Conservation (phyloP, 768 basidiomycete species). For the Psilocybe azurescens region DNA sequence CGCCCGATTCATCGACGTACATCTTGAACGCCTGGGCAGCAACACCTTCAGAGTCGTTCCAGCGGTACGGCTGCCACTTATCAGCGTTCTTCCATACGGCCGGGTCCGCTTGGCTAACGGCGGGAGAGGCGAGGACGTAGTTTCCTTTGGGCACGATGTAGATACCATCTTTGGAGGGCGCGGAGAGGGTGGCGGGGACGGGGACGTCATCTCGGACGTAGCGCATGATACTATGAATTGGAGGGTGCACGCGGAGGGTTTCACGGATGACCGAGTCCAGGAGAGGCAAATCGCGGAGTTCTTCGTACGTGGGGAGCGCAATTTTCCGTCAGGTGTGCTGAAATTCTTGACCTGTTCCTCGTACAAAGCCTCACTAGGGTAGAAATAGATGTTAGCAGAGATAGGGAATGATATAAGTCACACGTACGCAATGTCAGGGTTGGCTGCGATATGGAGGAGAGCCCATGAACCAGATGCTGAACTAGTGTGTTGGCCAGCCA, state of each 20-base stretch:
- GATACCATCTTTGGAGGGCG: conserved; percentile 72
- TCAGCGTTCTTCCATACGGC: conserved; percentile 75
- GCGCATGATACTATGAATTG: conserved; percentile 95
- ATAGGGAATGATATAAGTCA: not conserved
- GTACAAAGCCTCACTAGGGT: conserved; percentile 76
- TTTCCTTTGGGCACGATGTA: conserved; percentile 92
- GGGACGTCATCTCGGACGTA: conserved; percentile 86
- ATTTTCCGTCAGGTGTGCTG: conserved; percentile 76
- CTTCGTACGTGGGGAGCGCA: conserved; percentile 86
- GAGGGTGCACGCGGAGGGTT: conserved; percentile 91
- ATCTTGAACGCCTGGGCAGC: conserved; percentile 79
- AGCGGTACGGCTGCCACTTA: conserved; percentile 82
- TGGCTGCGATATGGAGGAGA: conserved; percentile 83
- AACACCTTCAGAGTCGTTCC: conserved; percentile 85
- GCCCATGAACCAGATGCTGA: conserved; percentile 93
- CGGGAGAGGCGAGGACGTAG: conserved; percentile 88
- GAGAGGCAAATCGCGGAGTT: conserved; percentile 80
- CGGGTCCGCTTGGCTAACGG: conserved; percentile 88
- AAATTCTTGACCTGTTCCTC: conserved; percentile 89
- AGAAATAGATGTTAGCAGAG: conserved; percentile 6
- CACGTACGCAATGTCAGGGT: conserved; percentile 75
- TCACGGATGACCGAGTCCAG: conserved; percentile 93
- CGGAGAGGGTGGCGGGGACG: conserved; percentile 80
- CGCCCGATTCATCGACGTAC: conserved; percentile 77
- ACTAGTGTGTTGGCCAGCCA: conserved; percentile 99